Evolutionary conservation across 768 basidiomycete species (phyloP).

Genomic region (Leccinum subtestaceum): DNA sequence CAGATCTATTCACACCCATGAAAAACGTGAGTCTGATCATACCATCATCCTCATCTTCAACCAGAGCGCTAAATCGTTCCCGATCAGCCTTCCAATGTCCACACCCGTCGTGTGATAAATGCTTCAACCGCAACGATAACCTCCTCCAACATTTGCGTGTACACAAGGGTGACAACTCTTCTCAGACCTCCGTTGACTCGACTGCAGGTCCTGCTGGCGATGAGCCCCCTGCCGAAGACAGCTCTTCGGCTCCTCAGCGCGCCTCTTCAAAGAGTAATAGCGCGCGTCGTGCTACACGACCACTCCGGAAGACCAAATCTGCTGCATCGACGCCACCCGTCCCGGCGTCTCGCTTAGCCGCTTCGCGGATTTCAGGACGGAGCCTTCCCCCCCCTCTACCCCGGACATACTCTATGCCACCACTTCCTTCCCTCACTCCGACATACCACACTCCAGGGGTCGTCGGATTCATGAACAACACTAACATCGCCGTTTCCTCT

Average conservation of each 20-base stretch:
- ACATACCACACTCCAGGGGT: conserved; percentile 27
- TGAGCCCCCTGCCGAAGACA: conserved; percentile 20
- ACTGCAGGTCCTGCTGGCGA: conserved; percentile 24
- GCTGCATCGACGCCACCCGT: conserved; percentile 36
- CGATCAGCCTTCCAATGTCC: conserved; percentile 70
- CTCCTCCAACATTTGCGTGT: conserved; percentile 76
- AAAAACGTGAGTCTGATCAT: conserved; percentile 60
- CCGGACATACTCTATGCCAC: conserved; percentile 34
- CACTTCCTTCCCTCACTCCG: conserved; percentile 28
- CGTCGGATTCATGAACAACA: conserved; percentile 34
- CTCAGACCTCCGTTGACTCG: conserved; percentile 34
- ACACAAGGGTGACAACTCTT: conserved; percentile 46
- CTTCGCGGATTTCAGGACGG: conserved; percentile 32
- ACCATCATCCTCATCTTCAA: conserved; percentile 14
- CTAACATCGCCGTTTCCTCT: conserved; percentile 36
- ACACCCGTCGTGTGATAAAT: conserved; percentile 62
- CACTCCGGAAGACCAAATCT: conserved; percentile 35
- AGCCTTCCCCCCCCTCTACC: conserved; percentile 30
- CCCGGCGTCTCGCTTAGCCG: conserved; percentile 32
- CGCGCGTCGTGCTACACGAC: conserved; percentile 30
- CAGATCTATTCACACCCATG: conserved; percentile 70
- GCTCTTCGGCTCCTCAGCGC: conserved; percentile 24
- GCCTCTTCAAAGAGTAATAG: conserved; percentile 20
- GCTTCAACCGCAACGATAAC: conserved; percentile 79
- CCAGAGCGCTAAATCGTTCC: conserved; percentile 21